Evolutionary conservation across 2,329 filamentous ascomycete species (phyloP).

Genomic region (Xylariaceae sp.): DNA sequence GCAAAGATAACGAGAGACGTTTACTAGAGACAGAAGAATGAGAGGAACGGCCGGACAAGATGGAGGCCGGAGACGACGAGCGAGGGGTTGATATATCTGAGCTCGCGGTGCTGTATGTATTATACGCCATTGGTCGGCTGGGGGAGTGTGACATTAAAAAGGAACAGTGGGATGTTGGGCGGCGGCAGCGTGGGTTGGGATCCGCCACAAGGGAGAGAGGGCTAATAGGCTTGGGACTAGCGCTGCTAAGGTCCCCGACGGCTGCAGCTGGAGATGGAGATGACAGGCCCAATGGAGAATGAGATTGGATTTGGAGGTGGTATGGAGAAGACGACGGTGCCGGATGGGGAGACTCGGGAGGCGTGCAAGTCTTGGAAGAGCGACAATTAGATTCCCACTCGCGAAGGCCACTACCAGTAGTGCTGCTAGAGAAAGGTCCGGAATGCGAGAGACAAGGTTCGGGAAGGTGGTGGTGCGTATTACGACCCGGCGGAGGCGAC

Average conservation of each 20-base stretch:
- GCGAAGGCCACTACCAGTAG: constrained; percentile 24
- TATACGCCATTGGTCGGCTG: constrained; percentile 39
- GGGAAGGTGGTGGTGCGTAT: constrained; percentile 15
- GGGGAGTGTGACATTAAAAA: constrained; percentile 19
- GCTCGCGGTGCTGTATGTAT: constrained; percentile 42
- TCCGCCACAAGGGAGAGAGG: constrained; percentile 7
- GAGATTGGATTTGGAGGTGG: constrained; percentile 2
- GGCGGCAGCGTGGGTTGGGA: constrained; percentile 6
- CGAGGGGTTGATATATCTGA: constrained; percentile 52
- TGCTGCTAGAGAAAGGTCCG: constrained; percentile 28
- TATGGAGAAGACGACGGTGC: not conserved
- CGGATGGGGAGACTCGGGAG: constrained; percentile 3
- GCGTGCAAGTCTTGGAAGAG: constrained; percentile 6
- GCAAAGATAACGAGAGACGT: constrained; percentile 45
- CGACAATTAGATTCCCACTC: constrained; percentile 16
- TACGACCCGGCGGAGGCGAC: constrained; percentile 2
- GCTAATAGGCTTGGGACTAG: constrained; percentile 7
- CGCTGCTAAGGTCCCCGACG: constrained; percentile 13
- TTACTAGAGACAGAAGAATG: constrained; percentile 49
- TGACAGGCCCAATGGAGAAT: constrained; percentile 5
- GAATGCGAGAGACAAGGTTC: constrained; percentile 25
- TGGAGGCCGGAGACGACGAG: constrained; percentile 48
- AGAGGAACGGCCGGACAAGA: constrained; percentile 43
- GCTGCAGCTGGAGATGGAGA: constrained; percentile 4
- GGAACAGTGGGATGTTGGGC: constrained; percentile 15